Base-by-base conservation (phyloP, 495 filamentous ascomycete species). In the Penicillium parvum region DNA sequence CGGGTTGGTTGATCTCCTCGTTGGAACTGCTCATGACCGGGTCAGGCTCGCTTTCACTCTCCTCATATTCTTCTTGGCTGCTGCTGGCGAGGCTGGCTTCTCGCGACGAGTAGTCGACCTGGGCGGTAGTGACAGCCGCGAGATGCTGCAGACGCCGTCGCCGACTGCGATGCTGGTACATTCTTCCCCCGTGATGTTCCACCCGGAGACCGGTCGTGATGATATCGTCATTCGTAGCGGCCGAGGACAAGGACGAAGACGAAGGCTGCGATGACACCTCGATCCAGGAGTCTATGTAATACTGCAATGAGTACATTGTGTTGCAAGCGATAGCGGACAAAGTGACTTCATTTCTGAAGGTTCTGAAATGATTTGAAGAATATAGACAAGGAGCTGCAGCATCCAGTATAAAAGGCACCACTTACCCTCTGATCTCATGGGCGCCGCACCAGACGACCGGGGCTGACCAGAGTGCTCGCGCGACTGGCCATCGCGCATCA, bases 231-330 rank as follows among this genome's bases (percentile, higher is more conserved):
- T 76, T 84, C 37, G 84, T 83, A 8, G 64, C 67, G 16, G 66
- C 69, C 14, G 88, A 95, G 9, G 90, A 96, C n/a, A 92, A 70
- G 21, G 81, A 85, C 10, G 92, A 95, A 7, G 90, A 91, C 1
- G 90, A 96, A 15, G 91, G 88, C 44, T 94, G 88, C 2, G 92
- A 97, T 32, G 86, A 77, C 42, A 98, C 81, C 63, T 98, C 92
- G 58, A 98, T 82, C 92, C 92, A 98, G 1, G 91, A 96, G 67
- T 96, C 92, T 90, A 78, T 58, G 54, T 71, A 75, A 57, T 74
- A 60, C 21, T 57, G 66, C 26, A 72, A 66, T 77, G 72, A 76
- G 71, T 76, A 77, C 68, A 75, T 72, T 37, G 21, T 71, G 51
- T 21, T 41, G 57, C 15, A 52, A 50, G 38, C 40, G 53, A 25